A percentile compares a stretch with the other conserved stretches of the same genome.
phyloP scores from a whole-genome alignment of 1,139 yeast species.

The Scheffersomyces illinoinensis region DNA sequence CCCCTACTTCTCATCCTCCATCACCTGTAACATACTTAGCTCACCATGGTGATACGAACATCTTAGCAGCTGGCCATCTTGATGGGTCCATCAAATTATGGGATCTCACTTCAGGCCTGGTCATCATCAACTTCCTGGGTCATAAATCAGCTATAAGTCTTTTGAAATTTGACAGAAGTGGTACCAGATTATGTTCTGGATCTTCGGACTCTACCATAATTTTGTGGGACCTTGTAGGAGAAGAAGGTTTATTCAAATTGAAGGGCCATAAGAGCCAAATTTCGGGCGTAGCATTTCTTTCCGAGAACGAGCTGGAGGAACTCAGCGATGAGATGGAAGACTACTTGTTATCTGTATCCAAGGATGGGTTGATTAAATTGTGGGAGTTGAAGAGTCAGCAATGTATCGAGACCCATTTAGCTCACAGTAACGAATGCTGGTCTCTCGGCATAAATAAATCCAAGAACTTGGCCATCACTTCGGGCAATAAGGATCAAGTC shows the following conservation, averaged over 20 bases:
- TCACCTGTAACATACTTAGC: constrained; percentile 63
- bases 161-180: constrained; percentile 71
- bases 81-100: constrained; percentile 92
- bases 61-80: constrained; percentile 84
- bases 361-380: constrained; percentile 86
- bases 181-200: constrained; percentile 85
- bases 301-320: constrained; percentile 32
- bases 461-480: constrained; percentile 56
- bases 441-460: constrained; percentile 52
- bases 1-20: constrained; percentile 60
- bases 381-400: constrained; percentile 93
- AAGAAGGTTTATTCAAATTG: constrained; percentile 81
- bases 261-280: constrained; percentile 90
- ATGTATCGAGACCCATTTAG: constrained; percentile 91
- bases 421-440: constrained; percentile 96
- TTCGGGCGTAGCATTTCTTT: constrained; percentile 63
- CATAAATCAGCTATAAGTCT: constrained; percentile 76
- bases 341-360: constrained; percentile 74
- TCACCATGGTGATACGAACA: constrained; percentile 59
- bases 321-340: constrained; percentile 57
- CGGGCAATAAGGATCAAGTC: constrained; percentile 79
- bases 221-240: constrained; percentile 94
- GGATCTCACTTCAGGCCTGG: constrained; percentile 81
- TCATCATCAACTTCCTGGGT: constrained; percentile 80
- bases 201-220: constrained; percentile 81